These are phyloP conservation scores for Fusarium circinatum DNA, from an alignment of 2,329 filamentous ascomycete genomes.

Conservation along the genomic window DNA sequence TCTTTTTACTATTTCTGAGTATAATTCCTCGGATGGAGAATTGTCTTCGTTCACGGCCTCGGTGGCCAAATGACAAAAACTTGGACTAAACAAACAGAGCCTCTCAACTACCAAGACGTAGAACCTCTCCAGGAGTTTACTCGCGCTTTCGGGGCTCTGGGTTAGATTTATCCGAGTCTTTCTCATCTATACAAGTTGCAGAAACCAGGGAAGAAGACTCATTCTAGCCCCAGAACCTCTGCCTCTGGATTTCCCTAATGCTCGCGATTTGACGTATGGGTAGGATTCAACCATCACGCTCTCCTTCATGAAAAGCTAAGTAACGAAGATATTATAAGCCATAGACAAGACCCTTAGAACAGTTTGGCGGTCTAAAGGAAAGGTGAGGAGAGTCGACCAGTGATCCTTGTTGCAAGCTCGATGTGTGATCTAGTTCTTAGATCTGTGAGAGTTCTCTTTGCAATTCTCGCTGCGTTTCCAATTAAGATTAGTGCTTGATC, in stretches of 20 bases:
- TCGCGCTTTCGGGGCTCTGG: not conserved
- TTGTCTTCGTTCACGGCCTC: not conserved
- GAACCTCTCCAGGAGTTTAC: fast-evolving
- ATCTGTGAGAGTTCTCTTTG: too few species aligned
- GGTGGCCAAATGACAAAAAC: not conserved
- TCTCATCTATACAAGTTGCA: fast-evolving
- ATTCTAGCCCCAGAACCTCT: not conserved
- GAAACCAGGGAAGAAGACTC: fast-evolving
- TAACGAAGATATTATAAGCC: too few species aligned
- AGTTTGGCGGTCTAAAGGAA: fast-evolving
- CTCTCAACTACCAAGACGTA: not conserved
- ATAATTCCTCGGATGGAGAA: too few species aligned
- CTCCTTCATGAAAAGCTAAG: not conserved
- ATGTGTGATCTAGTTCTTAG: not conserved
- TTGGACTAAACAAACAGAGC: not conserved
- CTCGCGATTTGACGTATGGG: fast-evolving
- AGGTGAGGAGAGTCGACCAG: not conserved
- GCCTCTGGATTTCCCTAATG: fast-evolving
- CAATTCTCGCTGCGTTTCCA: too few species aligned
- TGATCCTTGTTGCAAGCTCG: not conserved
- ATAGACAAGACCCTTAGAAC: fast-evolving
- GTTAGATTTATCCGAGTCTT: fast-evolving
- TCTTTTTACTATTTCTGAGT: fast-evolving
- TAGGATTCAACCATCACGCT: not conserved
- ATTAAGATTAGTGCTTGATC: too few species aligned